These are phyloP conservation scores for Teratosphaeria gauchensis DNA, from an alignment of 2,329 filamentous ascomycete genomes.

Conservation along the genomic window DNA sequence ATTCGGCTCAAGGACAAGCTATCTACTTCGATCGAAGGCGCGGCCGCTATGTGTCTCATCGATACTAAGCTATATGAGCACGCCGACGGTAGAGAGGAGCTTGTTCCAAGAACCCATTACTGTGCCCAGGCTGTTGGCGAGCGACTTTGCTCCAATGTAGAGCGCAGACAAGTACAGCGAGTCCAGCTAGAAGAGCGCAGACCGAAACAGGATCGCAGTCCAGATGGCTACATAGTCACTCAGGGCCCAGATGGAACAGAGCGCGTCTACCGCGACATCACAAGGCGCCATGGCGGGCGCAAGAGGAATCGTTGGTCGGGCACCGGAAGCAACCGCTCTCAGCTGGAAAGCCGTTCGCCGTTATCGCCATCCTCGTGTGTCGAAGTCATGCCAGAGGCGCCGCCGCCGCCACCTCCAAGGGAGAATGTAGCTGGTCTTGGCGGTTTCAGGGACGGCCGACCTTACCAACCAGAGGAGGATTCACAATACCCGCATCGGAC, in stretches of 20 bases:
- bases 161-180: slow-evolving; percentile 5
- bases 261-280: slow-evolving; percentile 14
- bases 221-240: slow-evolving; percentile 10
- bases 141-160: slow-evolving; percentile 14
- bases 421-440: background rate
- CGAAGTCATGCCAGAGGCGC: slow-evolving; percentile 10
- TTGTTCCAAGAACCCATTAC: slow-evolving; percentile 10
- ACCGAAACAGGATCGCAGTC: background rate
- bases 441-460: background rate
- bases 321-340: slow-evolving; percentile 6
- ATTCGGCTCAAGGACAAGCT: background rate
- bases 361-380: slow-evolving; percentile 9
- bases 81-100: slow-evolving; percentile 13
- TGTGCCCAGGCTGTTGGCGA: slow-evolving; percentile 14
- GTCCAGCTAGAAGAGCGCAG: background rate
- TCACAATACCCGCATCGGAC: slow-evolving; percentile 4
- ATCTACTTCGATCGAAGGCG: background rate
- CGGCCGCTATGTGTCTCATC: slow-evolving; percentile 20
- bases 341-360: slow-evolving; percentile 9
- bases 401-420: slow-evolving; percentile 7
- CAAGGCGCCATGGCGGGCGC: slow-evolving; percentile 12
- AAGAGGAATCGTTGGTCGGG: slow-evolving; percentile 8
- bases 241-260: slow-evolving; percentile 14
- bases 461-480: background rate
- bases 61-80: slow-evolving; percentile 20